phyloP scores from a whole-genome alignment of 1,284 basidiomycete species.

The Papiliotrema flavescens region DNA sequence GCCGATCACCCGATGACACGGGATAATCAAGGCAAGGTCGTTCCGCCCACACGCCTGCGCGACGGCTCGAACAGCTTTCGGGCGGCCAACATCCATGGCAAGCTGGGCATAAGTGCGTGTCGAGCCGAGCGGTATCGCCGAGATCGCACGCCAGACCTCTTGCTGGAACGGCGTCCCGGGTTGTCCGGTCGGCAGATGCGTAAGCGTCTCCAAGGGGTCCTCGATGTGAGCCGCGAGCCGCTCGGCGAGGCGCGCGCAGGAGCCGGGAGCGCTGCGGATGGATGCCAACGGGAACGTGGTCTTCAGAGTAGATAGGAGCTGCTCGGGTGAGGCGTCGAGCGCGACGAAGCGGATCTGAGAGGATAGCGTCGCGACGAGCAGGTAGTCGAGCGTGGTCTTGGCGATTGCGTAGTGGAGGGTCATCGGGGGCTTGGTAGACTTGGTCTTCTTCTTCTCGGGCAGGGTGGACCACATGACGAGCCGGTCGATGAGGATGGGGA shows the following conservation, averaged over 20 bases:
- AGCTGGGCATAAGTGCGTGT: conserved; percentile 3
- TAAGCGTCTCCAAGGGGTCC: neutral
- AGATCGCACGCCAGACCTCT: conserved; percentile 4
- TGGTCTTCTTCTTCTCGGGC: neutral
- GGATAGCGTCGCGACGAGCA: neutral
- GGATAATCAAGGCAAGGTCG: neutral
- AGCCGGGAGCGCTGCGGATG: neutral
- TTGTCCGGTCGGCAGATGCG: neutral
- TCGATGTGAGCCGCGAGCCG: neutral
- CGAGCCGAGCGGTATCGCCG: conserved; percentile 1
- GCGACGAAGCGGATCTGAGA: neutral
- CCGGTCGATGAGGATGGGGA: neutral
- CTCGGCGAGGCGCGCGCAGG: neutral
- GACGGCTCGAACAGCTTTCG: neutral
- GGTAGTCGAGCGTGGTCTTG: neutral
- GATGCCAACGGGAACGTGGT: neutral
- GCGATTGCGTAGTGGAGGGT: neutral
- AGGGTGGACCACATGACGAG: neutral
- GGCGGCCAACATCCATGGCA: neutral
- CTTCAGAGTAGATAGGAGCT: neutral
- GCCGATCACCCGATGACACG: conserved; percentile 3
- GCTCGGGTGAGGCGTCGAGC: neutral
- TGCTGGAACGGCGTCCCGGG: conserved; percentile 1
- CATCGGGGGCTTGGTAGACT: neutral
- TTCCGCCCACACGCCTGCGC: conserved; percentile 6